Conservation (phyloP, 1,284 basidiomycete genomes). For the Irpex lacteus region DNA sequence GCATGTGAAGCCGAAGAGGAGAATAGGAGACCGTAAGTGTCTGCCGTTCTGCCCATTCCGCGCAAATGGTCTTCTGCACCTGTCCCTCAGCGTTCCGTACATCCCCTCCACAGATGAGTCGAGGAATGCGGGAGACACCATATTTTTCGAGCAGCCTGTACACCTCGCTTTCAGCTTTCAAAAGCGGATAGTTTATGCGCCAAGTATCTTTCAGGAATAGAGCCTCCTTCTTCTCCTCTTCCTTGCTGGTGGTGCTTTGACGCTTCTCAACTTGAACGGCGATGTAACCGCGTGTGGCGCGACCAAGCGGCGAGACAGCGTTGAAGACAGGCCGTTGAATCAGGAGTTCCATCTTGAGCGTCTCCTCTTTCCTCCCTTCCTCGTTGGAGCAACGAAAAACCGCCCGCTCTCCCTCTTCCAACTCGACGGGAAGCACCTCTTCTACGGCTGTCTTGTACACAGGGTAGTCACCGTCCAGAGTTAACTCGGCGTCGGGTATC, state of each 20-base stretch:
- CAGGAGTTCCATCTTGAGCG: background rate
- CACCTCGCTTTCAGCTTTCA: background rate
- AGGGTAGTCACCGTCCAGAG: background rate
- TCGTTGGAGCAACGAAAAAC: too few species aligned
- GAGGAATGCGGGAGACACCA: background rate
- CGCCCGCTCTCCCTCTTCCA: too few species aligned
- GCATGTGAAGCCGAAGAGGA: background rate
- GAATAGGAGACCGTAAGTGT: background rate
- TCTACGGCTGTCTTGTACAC: background rate
- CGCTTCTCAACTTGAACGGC: background rate
- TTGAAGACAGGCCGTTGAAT: background rate
- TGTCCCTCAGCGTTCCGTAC: background rate
- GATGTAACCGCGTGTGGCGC: conserved; percentile 4
- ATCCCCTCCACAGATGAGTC: background rate
- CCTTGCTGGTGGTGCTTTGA: background rate
- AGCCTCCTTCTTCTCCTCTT: background rate
- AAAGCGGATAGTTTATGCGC: background rate
- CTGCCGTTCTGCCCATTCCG: background rate
- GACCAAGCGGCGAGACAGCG: background rate
- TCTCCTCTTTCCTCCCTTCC: background rate
- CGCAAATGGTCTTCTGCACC: background rate
- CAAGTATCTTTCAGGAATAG: conserved; percentile 4
- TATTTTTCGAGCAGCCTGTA: background rate
- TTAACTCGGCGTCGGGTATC: background rate
- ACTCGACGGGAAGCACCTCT: background rate